phyloP scores from a whole-genome alignment of 139 green algal genomes.

The Closterium sp. region DNA sequence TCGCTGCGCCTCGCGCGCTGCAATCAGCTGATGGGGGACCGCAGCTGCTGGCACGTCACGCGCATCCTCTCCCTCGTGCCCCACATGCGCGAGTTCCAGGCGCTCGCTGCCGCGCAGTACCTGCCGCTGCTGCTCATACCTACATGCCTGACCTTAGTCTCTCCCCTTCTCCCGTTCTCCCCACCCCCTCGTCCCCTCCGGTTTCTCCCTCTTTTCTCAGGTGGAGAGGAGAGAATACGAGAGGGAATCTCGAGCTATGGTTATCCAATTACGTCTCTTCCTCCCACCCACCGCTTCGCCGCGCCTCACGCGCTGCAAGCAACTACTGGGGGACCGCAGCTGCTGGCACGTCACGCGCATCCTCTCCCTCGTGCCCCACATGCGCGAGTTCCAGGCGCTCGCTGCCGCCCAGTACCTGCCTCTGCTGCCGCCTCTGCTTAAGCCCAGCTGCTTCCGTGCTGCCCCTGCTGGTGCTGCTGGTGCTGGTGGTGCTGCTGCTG shows the following conservation, averaged over 20 bases:
- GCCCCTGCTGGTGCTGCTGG: background rate
- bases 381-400: conserved; percentile 48
- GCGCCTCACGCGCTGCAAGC: background rate
- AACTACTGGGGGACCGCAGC: conserved; percentile 15
- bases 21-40: too few species aligned
- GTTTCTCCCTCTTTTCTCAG: background rate
- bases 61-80: too few species aligned
- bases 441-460: background rate
- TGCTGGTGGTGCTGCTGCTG: background rate
- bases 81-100: background rate
- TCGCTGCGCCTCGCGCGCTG: too few species aligned
- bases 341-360: conserved; percentile 38
- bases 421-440: conserved; percentile 15
- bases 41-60: too few species aligned
- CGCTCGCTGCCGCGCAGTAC: background rate
- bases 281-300: background rate
- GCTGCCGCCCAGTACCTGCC: conserved; percentile 1
- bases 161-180: background rate
- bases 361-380: conserved; percentile 30
- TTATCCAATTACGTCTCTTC: conserved; percentile 27
- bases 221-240: conserved; percentile 35
- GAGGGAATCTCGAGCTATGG: background rate
- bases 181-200: background rate
- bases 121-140: conserved; percentile 4
- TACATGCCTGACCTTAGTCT: background rate